Conservation (phyloP, 805 yeast genomes). For the Limtongozyma cylindracea region DNA sequence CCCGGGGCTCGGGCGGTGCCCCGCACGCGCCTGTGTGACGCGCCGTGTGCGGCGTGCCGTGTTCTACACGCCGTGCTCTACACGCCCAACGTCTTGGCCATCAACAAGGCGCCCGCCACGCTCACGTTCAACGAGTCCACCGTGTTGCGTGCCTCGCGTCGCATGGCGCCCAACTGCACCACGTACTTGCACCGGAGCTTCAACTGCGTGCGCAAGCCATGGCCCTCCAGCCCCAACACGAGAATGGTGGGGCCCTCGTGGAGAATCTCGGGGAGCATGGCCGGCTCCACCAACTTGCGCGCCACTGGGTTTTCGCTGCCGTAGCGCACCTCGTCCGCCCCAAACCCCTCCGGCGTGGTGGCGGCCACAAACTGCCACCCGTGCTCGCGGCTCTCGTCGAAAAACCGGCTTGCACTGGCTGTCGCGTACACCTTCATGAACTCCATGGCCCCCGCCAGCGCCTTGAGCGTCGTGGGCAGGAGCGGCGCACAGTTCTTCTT, state of each 20-base stretch:
- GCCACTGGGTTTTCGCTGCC: constrained; percentile 7
- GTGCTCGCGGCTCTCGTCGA: constrained; percentile 23
- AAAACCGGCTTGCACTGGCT: constrained; percentile 32
- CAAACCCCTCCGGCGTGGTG: constrained; percentile 16
- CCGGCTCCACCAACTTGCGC: constrained; percentile 9
- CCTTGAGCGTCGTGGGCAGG: constrained; percentile 56
- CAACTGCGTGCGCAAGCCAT: constrained; percentile 50
- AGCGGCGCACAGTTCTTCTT: constrained; percentile 47
- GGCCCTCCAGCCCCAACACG: constrained; percentile 71
- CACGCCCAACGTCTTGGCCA: constrained; percentile 5
- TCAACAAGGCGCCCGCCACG: constrained; percentile 60
- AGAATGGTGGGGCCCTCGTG: constrained; percentile 32
- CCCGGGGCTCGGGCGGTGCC: too few species aligned
- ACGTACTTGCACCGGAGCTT: constrained; percentile 27
- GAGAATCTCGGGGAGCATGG: constrained; percentile 17
- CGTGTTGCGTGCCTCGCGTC: constrained; percentile 6
- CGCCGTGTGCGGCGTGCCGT: too few species aligned
- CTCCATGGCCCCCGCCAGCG: constrained; percentile 73
- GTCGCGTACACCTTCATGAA: constrained; percentile 33
- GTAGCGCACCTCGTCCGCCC: constrained; percentile 4
- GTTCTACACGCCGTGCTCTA: too few species aligned
- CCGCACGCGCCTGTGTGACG: too few species aligned
- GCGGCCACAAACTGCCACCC: constrained; percentile 61
- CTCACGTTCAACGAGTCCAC: constrained; percentile 77
- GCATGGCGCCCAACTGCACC: constrained; percentile 10